Evolutionary conservation across 306 rosid species (phyloP), one percentile per base, ranked within the genome.

Genomic region (Pyrus pyrifolia): DNA sequence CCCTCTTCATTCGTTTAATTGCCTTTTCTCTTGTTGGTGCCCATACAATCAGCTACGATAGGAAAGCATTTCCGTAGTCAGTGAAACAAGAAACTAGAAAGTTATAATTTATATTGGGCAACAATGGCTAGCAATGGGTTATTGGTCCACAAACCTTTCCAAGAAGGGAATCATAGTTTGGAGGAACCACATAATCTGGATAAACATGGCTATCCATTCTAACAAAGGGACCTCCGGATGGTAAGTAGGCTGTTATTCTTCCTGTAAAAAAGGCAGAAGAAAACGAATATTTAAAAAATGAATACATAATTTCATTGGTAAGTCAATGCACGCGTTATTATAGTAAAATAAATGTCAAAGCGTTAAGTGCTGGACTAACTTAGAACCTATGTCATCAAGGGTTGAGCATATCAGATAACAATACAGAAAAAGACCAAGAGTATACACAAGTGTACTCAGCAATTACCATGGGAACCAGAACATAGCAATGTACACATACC

Each of bases 21-120:
- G 98, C 98, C 87, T 92, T 92, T 82, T 88, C 98, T 79, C 98
- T 89, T 30, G 97, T 92, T 69, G 97, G 98, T 86, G 98, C 98
- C 98, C 97, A 95, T 15, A 95, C 98, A 87, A 95, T 89, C 81
- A 95, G 92, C 98, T 92, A 61, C 23, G 85, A 21, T 11, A 30
- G 51, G 23, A 63, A 17, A 31, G 30, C 62, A 67, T 70, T 70
- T 69, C 55, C 77, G 31, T 44, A 78, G 69, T 63, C 55, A 33
- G 72, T 42, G 74, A 31, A 72, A 40, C 49, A 68, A 46, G 31
- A 71, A 61, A 53, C 64, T 63, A 13, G 30, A 53, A 53, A 71
- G 0, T 29, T 71, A 71, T 42, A 19, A 67, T 49, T 29, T 70
- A 29, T 29, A 19, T 40, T 29, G 23, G 15, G 75, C 52, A 73